Base-by-base conservation (phyloP, 2,329 filamentous ascomycete species). In the Verticillium zaregamsianum region DNA sequence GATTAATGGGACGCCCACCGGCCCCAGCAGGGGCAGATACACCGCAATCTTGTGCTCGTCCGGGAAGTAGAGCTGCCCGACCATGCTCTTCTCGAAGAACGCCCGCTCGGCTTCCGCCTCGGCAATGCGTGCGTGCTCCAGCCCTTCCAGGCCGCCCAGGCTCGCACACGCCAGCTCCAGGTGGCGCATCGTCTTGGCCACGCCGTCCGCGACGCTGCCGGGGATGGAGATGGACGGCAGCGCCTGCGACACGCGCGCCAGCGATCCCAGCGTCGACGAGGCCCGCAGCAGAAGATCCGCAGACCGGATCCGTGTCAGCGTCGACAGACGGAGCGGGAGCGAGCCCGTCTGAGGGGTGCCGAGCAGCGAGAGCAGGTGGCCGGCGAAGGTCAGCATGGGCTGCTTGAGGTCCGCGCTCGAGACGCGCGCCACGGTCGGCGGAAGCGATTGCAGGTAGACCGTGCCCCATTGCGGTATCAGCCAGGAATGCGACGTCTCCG, bases 71-170 rank as follows among this genome's bases (percentile, higher is more conserved):
- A 98, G 89, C 77, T 98, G 95, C 0, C 93, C 95, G 14, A 99
- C 95, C 95, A 99, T 99, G 71, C 91, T 96, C 77, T 96, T 96
- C 76, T 99, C 95, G 68, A 99, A 99, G 76, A 99, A 99, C 0
- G 94, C 94, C 64, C 90, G 88, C 74, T 99, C 95, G 0, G 93
- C 94, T 72, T 96, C 92, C 3, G 86, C 85, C 75, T 97, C 93
- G 6, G 95, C 95, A 56, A 92, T 86, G 11, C 91, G 86, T 0
- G 94, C 94, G 72, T 94, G 88, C 65, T 89, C 85, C 45, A 99
- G 79, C 0, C 93, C 93, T 32, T 88, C 83, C 0, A 79, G 77
- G 0, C 80, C 81, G 39, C 86, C 86, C 2, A 98, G 80, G 59
- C 86, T 86, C 28, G 87, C 81, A 71, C 94, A 97, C 1, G 93